Base-by-base conservation (phyloP, 2,329 filamentous ascomycete species). In the Clonostachys rosea region DNA sequence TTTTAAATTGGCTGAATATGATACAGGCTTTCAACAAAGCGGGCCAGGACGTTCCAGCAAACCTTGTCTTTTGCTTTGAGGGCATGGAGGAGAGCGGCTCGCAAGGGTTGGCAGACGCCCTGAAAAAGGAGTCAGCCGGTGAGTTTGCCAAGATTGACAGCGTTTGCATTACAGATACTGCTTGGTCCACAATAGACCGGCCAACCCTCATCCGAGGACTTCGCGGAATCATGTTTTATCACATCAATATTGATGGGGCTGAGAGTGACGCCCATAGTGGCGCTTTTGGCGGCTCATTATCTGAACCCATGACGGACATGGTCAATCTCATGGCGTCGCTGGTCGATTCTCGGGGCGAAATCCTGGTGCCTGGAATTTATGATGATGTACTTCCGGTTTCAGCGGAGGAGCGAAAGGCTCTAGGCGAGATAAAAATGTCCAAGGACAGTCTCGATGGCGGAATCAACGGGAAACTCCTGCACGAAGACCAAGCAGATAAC, bases 61-160 rank as follows among this genome's bases (percentile, higher is more conserved):
- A 99, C 74, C 78, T 99, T 55, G 82, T 99, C 54, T 97, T 96
- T 89, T 99, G 94, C 77, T 97, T 99, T 59, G 94, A 99, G 77
- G 94, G 94, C 43, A 99, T 99, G 94, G 94, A 99, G 73, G 94
- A 99, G 74, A 96, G 95, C 66, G 94, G 94, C 44, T 96, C 91
- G 1, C 92, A 97, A 66, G 94, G 94, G 36, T 79, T 99, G 47
- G 94, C 99, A 62, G 92, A 96, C 58, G 87, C 97, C 56, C 96
- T 99, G 69, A 79, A 87, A 56, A 85, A 81, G 42, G 94, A 99
- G 73, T 91, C 87, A 55, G 90, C 95, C 73, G 87, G 88, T 60
- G 97, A 86, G 77, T 99, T 99, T 75, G 90, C 90, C 61, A 92
- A 96, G 59, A 84, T 91, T 35, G 94, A 99, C 56, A 94, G 91